Conservation (phyloP, 2,329 filamentous ascomycete species). For the Tothia fuscella region DNA sequence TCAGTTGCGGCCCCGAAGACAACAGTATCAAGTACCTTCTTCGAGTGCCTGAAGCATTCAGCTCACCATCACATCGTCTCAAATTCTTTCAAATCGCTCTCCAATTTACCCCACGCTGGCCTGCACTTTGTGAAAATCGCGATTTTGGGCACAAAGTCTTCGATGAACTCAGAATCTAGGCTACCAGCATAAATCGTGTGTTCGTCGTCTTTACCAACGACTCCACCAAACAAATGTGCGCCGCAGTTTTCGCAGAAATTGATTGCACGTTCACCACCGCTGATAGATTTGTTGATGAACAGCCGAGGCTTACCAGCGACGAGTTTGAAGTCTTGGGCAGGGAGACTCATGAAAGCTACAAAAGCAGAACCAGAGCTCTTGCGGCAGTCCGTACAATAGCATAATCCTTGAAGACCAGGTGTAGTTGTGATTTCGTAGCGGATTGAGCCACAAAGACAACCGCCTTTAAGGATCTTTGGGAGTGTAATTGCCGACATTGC, state of each 20-base stretch:
- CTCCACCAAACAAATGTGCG: conserved; percentile 1
- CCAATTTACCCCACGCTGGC: not conserved
- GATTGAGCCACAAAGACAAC: conserved; percentile 8
- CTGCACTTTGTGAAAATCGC: conserved; percentile 1
- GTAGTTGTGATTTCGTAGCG: conserved; percentile 1
- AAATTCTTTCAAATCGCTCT: conserved; percentile 1
- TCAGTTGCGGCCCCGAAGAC: too few species aligned
- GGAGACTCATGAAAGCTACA: not conserved
- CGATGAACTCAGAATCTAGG: not conserved
- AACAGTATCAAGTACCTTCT: too few species aligned
- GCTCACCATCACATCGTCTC: not conserved
- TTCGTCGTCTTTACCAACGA: not conserved
- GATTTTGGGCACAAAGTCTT: not conserved
- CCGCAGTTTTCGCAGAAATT: conserved; percentile 5
- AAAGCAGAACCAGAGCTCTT: conserved; percentile 2
- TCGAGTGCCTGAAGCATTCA: too few species aligned
- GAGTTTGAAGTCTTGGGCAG: not conserved
- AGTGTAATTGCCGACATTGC: too few species aligned
- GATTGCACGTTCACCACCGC: not conserved
- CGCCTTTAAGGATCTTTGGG: conserved; percentile 3
- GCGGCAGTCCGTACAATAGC: conserved; percentile 6
- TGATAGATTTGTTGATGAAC: not conserved
- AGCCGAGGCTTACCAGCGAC: not conserved
- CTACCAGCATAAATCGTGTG: conserved; percentile 3
- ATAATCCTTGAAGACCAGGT: not conserved